Percentiles rank a stretch among this genome's conserved stretches.
phyloP scores from a whole-genome alignment of 768 basidiomycete species.

The Cystofilobasidium capitatum region DNA sequence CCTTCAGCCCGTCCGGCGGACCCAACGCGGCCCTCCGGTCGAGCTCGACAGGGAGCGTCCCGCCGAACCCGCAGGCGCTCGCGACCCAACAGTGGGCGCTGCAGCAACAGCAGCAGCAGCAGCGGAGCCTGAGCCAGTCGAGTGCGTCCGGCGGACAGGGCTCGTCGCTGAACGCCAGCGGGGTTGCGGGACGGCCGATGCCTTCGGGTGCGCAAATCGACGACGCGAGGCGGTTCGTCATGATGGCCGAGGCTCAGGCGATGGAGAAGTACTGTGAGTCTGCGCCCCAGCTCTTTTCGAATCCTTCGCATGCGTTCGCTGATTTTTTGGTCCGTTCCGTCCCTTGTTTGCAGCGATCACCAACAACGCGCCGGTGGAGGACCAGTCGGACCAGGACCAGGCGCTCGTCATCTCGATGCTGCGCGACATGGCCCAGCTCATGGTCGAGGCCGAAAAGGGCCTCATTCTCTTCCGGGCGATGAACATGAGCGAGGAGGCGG shows the following conservation, averaged over 20 bases:
- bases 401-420: conserved; percentile 1
- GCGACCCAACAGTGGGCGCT: conserved; percentile 18
- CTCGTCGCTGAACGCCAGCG: neutral
- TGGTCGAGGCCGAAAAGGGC: conserved; percentile 21
- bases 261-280: conserved; percentile 14
- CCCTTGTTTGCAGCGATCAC: neutral
- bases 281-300: neutral
- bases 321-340: neutral
- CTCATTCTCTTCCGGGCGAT: conserved; percentile 20
- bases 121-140: neutral
- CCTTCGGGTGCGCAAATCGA: conserved; percentile 1
- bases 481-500: neutral
- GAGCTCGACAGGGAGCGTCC: neutral
- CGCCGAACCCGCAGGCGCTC: conserved; percentile 11
- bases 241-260: conserved; percentile 16
- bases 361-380: conserved; percentile 18
- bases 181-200: neutral
- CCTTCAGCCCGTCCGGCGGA: neutral
- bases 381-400: conserved; percentile 21
- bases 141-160: neutral
- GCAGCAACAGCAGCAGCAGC: conserved; percentile 21
- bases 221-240: conserved; percentile 1
- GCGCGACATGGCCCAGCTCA: conserved; percentile 2
- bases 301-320: neutral
- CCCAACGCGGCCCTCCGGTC: neutral